A percentile compares a stretch with the other conserved stretches of the same genome.
Evolutionary conservation across 805 yeast genomes (phyloP).

Genomic region (Teunomyces lycoperdinae): DNA sequence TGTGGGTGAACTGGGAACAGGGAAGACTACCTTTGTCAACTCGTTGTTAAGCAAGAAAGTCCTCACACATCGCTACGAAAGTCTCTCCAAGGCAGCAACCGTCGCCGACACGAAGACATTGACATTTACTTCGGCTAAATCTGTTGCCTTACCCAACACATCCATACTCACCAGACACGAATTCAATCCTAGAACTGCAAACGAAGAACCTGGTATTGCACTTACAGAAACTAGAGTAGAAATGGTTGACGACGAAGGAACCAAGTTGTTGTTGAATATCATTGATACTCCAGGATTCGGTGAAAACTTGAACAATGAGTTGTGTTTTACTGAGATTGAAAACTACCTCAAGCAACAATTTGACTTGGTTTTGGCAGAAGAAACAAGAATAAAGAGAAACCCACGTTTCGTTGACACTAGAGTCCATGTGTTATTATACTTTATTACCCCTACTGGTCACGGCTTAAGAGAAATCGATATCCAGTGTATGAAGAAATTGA

Average conservation of each 20-base stretch:
- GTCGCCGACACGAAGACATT: constrained; percentile 46
- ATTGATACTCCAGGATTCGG: constrained; percentile 79
- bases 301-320: constrained; percentile 65
- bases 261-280: constrained; percentile 54
- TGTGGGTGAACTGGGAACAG: constrained; percentile 72
- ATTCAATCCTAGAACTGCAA: constrained; percentile 60
- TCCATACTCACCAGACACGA: constrained; percentile 52
- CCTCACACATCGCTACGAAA: constrained; percentile 56
- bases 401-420: constrained; percentile 78
- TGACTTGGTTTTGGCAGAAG: constrained; percentile 78
- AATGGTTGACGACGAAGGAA: constrained; percentile 56
- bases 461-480: constrained; percentile 77
- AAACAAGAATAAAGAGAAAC: constrained; percentile 80
- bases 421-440: constrained; percentile 75
- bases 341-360: constrained; percentile 73
- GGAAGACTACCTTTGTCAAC: constrained; percentile 74
- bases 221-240: constrained; percentile 66
- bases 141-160: constrained; percentile 53
- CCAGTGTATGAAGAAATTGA: constrained; percentile 63
- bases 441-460: constrained; percentile 77
- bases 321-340: constrained; percentile 65
- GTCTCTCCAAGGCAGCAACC: constrained; percentile 19
- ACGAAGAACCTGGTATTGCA: constrained; percentile 72
- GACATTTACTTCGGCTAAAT: constrained; percentile 55
- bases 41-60: constrained; percentile 61